These are phyloP conservation scores for Venturia nashicola DNA, from an alignment of 2,329 filamentous ascomycete species.

Conservation along the genomic window DNA sequence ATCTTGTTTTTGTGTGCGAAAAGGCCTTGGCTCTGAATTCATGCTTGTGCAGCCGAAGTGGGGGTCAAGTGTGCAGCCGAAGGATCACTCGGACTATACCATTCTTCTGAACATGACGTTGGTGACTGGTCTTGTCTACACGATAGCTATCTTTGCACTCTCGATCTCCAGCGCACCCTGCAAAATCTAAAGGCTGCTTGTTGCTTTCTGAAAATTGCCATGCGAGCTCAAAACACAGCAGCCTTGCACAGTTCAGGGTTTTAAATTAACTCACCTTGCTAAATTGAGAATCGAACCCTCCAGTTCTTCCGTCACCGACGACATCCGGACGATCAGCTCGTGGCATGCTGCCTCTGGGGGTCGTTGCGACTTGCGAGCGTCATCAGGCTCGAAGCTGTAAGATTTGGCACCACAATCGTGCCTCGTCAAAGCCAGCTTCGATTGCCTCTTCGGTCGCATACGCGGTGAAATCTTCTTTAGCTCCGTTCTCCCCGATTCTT, in stretches of 20 bases:
- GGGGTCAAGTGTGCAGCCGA: neutral
- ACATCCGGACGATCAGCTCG: neutral
- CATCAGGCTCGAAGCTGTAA: conserved; percentile 9
- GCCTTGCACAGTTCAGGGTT: neutral
- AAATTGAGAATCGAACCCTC: neutral
- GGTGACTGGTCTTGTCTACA: neutral
- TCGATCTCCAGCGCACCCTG: neutral
- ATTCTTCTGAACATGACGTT: neutral
- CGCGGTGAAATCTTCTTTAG: conserved; percentile 10
- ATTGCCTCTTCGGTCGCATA: neutral
- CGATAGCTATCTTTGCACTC: neutral
- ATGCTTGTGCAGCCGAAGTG: neutral
- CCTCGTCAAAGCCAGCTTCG: conserved; percentile 10
- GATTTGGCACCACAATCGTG: conserved; percentile 13
- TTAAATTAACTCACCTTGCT: neutral
- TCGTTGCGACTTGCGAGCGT: neutral
- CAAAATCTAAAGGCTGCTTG: neutral
- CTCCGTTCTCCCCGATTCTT: conserved; percentile 8
- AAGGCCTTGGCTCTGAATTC: neutral
- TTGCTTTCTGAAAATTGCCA: neutral
- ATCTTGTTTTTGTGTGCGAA: neutral
- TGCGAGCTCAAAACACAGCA: neutral
- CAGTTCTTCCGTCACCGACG: neutral
- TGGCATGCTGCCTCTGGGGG: too few species aligned
- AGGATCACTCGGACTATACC: neutral